Conservation (phyloP, 2,329 filamentous ascomycete genomes). For the Pseudocercospora vitis region DNA sequence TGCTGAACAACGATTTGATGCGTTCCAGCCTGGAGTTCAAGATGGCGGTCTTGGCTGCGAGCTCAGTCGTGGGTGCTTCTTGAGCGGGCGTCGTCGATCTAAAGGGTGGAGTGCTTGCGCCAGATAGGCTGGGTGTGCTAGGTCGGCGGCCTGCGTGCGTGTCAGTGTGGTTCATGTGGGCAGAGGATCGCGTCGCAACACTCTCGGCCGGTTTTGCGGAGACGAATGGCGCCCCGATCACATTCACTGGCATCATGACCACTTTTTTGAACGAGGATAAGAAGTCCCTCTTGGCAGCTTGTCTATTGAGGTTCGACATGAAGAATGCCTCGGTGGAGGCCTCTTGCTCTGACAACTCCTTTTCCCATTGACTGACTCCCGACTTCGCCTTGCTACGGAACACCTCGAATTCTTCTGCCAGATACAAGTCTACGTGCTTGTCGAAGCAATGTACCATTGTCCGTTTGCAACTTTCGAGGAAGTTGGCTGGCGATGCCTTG, state of each 20-base stretch:
- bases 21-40: slow-evolving; percentile 94
- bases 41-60: slow-evolving; percentile 94
- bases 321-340: slow-evolving; percentile 88
- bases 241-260: slow-evolving; percentile 97
- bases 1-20: slow-evolving; percentile 92
- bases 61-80: slow-evolving; percentile 81
- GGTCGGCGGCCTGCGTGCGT: slow-evolving; percentile 28
- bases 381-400: slow-evolving; percentile 75
- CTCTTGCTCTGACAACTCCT: slow-evolving; percentile 86
- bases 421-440: slow-evolving; percentile 87
- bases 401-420: slow-evolving; percentile 85
- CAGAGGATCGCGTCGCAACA: slow-evolving; percentile 20
- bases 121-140: slow-evolving; percentile 31
- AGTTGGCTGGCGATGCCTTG: slow-evolving; percentile 60
- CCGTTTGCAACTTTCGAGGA: slow-evolving; percentile 64
- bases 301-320: slow-evolving; percentile 92
- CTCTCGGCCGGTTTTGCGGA: slow-evolving; percentile 40
- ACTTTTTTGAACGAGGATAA: slow-evolving; percentile 96
- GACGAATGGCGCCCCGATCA: slow-evolving; percentile 59
- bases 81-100: slow-evolving; percentile 40
- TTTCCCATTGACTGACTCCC: slow-evolving; percentile 84
- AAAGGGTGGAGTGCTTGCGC: slow-evolving; percentile 27
- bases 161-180: slow-evolving; percentile 32
- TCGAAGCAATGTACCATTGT: slow-evolving; percentile 77
- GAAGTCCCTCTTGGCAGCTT: slow-evolving; percentile 95